A percentile compares a stretch with the other conserved stretches of the same genome.
phyloP scores from a whole-genome alignment of 495 filamentous ascomycete genomes.

The Hyphodiscus hymeniophilus region DNA sequence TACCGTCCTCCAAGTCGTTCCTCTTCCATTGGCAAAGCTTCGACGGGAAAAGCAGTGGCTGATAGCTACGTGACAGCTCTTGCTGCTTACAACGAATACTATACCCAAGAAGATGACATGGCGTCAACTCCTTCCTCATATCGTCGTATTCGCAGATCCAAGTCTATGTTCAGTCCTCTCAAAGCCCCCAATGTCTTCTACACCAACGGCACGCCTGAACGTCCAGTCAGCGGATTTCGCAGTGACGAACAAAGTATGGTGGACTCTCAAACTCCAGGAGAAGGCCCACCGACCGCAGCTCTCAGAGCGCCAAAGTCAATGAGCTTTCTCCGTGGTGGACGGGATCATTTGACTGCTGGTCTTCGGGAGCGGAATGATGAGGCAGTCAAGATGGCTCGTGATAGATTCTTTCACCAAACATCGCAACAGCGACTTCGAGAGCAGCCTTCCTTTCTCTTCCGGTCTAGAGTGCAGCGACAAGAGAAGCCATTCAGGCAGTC shows the following conservation, averaged over 20 bases:
- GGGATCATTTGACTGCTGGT: constrained; percentile 12
- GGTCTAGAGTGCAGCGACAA: constrained; percentile 32
- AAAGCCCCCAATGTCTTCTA: constrained; percentile 29
- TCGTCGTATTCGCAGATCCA: constrained; percentile 63
- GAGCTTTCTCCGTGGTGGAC: constrained; percentile 48
- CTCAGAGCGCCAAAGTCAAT: constrained; percentile 43
- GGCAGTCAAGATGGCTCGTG: constrained; percentile 39
- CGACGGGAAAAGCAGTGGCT: constrained; percentile 23
- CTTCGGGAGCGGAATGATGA: constrained; percentile 32
- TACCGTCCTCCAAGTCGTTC: constrained; percentile 25
- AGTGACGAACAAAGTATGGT: constrained; percentile 14
- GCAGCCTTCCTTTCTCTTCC: constrained; percentile 41
- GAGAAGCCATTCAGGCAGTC: constrained; percentile 53
- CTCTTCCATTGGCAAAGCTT: constrained; percentile 28
- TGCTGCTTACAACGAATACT: constrained; percentile 36
- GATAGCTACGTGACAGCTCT: constrained; percentile 31
- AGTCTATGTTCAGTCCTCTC: constrained; percentile 58
- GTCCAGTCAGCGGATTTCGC: constrained; percentile 1
- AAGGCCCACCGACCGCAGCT: constrained; percentile 1
- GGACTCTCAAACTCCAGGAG: constrained; percentile 8
- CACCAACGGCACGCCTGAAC: constrained; percentile 19
- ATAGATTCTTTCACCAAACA: constrained; percentile 35
- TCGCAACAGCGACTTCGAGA: constrained; percentile 27
- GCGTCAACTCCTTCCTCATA: constrained; percentile 65
- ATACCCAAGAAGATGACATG: constrained; percentile 50